Percentiles rank a stretch among this genome's conserved stretches.
phyloP scores from a whole-genome alignment of 768 basidiomycete species.

The Boletus insuetus region DNA sequence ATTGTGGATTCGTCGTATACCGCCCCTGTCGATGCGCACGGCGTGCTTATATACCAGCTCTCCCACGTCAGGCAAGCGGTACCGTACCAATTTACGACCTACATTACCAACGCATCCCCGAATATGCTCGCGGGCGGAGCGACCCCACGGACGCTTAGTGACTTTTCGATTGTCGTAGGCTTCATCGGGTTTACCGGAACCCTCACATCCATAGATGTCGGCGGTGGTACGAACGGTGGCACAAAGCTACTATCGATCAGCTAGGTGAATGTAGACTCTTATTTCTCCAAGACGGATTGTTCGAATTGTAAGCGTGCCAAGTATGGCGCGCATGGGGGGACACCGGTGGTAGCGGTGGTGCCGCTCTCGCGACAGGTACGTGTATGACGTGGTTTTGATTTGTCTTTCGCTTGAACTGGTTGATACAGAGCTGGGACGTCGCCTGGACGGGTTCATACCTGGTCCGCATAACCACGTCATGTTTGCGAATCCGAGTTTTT shows the following conservation, averaged over 20 bases:
- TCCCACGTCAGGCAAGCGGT: background rate
- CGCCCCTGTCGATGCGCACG: background rate
- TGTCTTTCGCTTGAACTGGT: background rate
- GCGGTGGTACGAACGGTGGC: background rate
- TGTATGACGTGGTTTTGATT: background rate
- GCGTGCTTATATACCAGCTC: constrained; percentile 1
- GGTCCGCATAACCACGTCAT: background rate
- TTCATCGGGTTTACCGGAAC: constrained; percentile 1
- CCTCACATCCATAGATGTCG: constrained; percentile 7
- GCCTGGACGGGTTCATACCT: background rate
- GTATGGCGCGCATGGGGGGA: background rate
- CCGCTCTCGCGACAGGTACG: constrained; percentile 1
- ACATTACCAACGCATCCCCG: too few relatives aligned
- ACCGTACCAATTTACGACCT: background rate
- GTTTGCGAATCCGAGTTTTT: background rate
- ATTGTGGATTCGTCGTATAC: background rate
- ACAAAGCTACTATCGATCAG: background rate
- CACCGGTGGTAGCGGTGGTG: background rate
- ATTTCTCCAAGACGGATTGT: background rate
- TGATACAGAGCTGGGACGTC: background rate
- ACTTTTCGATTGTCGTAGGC: background rate
- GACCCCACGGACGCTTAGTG: background rate
- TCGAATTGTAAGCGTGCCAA: background rate
- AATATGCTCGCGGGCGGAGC: too few relatives aligned
- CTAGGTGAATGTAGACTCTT: background rate